Conservation (phyloP, 208 protist species). For the Herpetomonas tarakana region DNA sequence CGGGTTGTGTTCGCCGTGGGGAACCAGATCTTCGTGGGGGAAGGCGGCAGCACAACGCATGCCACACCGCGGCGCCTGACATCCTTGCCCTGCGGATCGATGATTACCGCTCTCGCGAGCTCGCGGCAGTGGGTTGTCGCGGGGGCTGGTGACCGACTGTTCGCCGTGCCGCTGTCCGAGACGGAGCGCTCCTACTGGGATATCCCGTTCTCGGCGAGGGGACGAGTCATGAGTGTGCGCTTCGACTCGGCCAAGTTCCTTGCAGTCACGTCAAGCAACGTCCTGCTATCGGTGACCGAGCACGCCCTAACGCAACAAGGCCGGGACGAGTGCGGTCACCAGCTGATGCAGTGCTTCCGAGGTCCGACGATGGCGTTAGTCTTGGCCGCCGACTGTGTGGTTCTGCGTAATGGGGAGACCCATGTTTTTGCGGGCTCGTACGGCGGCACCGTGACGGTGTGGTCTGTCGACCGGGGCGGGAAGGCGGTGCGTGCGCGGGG, state of each 20-base stretch:
- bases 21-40: slow-evolving; percentile 22
- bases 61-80: neutral
- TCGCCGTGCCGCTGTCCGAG: neutral
- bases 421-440: slow-evolving; percentile 62
- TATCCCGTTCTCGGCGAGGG: neutral
- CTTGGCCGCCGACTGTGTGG: slow-evolving; percentile 37
- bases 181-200: too few relatives aligned
- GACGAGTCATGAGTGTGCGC: neutral
- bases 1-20: slow-evolving; percentile 34
- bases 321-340: too few relatives aligned
- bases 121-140: slow-evolving; percentile 1
- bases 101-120: slow-evolving; percentile 22
- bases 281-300: too few relatives aligned
- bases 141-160: slow-evolving; percentile 4
- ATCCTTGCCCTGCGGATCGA: slow-evolving; percentile 23
- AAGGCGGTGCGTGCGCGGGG: too few relatives aligned
- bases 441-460: slow-evolving; percentile 47
- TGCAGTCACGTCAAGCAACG: neutral
- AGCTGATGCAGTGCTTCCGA: neutral
- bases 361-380: slow-evolving; percentile 36
- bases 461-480: slow-evolving; percentile 1
- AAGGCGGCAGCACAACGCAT: neutral
- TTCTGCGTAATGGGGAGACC: too few relatives aligned
- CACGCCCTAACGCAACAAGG: too few relatives aligned
- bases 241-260: neutral